Base-by-base conservation (phyloP, 2,329 filamentous ascomycete genomes). In the Arthrobotrys sphaeroides region DNA sequence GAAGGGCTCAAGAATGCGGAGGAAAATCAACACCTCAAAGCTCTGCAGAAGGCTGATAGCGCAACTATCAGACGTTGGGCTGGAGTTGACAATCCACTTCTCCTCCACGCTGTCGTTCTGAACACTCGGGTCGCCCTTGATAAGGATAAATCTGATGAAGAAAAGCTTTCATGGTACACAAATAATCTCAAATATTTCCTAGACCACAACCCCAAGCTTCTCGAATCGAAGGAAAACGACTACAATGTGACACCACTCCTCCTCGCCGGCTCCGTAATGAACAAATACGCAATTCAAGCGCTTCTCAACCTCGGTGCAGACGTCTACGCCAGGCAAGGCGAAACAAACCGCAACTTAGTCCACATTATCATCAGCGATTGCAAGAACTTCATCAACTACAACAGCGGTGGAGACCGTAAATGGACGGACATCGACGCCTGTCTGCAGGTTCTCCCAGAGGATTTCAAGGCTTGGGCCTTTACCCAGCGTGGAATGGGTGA, bases 301-400 rank as follows among this genome's bases (percentile, higher is more conserved):
- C 85, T 96, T 36, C 85, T 94, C 59, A 83, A 86, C 28, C 67
- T 78, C 31, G 91, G 90, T 2, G 91, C 91, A 1, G 88, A 95
- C 79, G 89, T 92, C 80, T 87, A 88, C 0, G 83, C 83, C 33
- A 89, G 89, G 22, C 89, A 92, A 13, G 10, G 79, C 2, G 83
- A 82, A 7, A 80, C 83, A 2, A 88, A 88, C 9, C 85, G 87
- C 78, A 96, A 94, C 78, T 83, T 94, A 13, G 77, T 94, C 0
- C 92, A 96, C 79, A 83, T 85, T 1, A 84, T 89, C 5, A 78
- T 84, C 38, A 38, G 77, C 9, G 10, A 79, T 84, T 9, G 64
- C 72, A 2, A 79, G 78, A 22, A 79, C 74, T 2, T 84, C n/a
- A n/a, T n/a, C 84, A 9, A 80, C 78, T 2, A 80, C 80, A 4